phyloP scores from a whole-genome alignment of 345 rosid species.

The Theobroma cacao region DNA sequence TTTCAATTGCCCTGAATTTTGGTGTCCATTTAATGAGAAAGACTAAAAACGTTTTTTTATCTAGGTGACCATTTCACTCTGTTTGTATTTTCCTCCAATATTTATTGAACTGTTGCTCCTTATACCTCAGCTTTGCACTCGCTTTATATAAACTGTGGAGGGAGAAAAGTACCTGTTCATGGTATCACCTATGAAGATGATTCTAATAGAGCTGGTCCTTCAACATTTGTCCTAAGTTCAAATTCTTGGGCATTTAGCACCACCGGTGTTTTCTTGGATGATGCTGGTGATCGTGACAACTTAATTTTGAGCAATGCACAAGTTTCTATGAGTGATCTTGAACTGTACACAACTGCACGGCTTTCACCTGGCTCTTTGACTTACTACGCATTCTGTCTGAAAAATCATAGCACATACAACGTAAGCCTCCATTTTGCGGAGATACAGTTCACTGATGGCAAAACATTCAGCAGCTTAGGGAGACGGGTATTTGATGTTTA shows the following conservation, averaged over 20 bases:
- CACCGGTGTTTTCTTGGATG: conserved; percentile 49
- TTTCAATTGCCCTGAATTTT: no score
- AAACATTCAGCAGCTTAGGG: conserved; percentile 40
- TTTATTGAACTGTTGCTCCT: conserved; percentile 3
- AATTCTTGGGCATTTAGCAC: conserved; percentile 57
- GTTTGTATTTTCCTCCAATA: not conserved
- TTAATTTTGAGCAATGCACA: conserved; percentile 16
- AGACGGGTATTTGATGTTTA: conserved; percentile 62
- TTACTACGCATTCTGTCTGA: conserved; percentile 59
- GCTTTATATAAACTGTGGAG: conserved; percentile 47
- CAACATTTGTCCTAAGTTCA: conserved; percentile 15
- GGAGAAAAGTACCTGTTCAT: conserved; percentile 16
- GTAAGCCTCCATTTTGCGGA: conserved; percentile 73
- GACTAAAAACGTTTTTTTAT: no score
- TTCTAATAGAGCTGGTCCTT: conserved; percentile 33
- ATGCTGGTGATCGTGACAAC: conserved; percentile 31
- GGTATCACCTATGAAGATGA: conserved; percentile 33
- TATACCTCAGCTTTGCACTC: conserved; percentile 18
- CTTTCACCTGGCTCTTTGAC: conserved; percentile 56
- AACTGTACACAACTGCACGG: conserved; percentile 46
- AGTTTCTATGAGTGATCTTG: conserved; percentile 17
- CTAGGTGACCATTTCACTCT: not conserved
- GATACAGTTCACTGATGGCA: conserved; percentile 42
- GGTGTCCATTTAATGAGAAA: no score
- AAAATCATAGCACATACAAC: conserved; percentile 53